Percentiles rank a stretch among this genome's conserved stretches.
phyloP scores from a whole-genome alignment of 805 yeast species.

The Candida piceae region DNA sequence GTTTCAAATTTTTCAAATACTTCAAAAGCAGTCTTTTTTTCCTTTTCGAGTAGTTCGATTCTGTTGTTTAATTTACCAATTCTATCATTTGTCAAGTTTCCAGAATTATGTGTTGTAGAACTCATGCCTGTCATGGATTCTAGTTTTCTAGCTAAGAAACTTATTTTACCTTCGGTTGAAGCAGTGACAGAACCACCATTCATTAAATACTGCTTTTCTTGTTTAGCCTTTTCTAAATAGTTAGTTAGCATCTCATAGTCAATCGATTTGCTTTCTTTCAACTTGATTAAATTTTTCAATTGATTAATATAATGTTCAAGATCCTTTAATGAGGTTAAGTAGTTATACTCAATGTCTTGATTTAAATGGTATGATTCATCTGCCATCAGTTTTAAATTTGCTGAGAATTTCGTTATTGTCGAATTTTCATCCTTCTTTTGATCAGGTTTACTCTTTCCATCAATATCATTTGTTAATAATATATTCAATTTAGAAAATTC shows the following conservation, averaged over 20 bases:
- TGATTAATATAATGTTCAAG: conserved; percentile 74
- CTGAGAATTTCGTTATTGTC: conserved; percentile 28
- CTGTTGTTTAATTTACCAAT: conserved; percentile 35
- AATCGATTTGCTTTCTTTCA: conserved; percentile 85
- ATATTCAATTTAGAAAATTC: conserved; percentile 64
- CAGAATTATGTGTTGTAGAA: conserved; percentile 35
- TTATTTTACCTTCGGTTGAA: conserved; percentile 31
- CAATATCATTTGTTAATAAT: conserved; percentile 28
- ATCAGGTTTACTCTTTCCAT: conserved; percentile 24
- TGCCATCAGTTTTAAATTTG: conserved; percentile 36
- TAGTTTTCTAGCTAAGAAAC: conserved; percentile 40
- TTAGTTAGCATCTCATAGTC: conserved; percentile 85
- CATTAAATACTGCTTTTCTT: conserved; percentile 45
- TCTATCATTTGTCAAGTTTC: conserved; percentile 40
- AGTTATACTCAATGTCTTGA: conserved; percentile 66
- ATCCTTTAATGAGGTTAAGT: conserved; percentile 77
- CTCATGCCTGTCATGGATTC: conserved; percentile 39
- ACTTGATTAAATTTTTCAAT: conserved; percentile 63
- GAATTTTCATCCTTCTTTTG: conserved; percentile 18
- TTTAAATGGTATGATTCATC: conserved; percentile 26
- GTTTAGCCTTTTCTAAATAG: conserved; percentile 64
- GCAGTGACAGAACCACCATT: conserved; percentile 33
- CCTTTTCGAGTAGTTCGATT: conserved; percentile 40
- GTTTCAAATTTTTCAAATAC: conserved; percentile 42
- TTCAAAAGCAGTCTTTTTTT: conserved; percentile 38